phyloP scores from a whole-genome alignment of 1,284 basidiomycete species.

The Apiotrichum mycotoxinovorans region DNA sequence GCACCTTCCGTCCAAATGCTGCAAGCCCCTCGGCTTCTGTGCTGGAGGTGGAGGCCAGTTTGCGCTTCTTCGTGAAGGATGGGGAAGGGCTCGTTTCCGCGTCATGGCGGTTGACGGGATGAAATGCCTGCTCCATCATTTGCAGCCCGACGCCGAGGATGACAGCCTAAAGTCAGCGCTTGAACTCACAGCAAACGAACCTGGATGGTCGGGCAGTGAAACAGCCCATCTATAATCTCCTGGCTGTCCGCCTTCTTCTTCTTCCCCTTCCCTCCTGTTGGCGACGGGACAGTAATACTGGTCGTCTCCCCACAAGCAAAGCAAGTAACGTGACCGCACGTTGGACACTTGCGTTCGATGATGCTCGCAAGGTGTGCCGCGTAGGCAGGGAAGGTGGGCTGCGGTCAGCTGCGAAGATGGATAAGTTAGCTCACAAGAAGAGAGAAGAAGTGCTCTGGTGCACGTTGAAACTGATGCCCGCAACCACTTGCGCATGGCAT shows the following conservation, averaged over 20 bases:
- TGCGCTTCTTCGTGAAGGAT: slow-evolving; percentile 42
- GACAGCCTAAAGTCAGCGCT: slow-evolving; percentile 57
- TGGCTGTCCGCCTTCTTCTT: not conserved
- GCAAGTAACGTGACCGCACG: slow-evolving; percentile 67
- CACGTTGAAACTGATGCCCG: slow-evolving; percentile 58
- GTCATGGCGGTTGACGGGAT: slow-evolving; percentile 9
- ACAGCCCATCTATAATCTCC: slow-evolving; percentile 58
- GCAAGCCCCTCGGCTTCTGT: not conserved
- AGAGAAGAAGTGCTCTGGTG: slow-evolving; percentile 73
- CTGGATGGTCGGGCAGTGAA: slow-evolving; percentile 78
- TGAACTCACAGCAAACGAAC: slow-evolving; percentile 27
- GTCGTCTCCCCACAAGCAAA: slow-evolving; percentile 72
- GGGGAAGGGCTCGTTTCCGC: too few species aligned
- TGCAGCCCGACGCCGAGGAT: slow-evolving; percentile 78
- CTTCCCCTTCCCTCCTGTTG: slow-evolving; percentile 17
- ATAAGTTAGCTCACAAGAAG: slow-evolving; percentile 62
- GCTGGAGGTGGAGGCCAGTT: slow-evolving; percentile 26
- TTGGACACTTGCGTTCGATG: slow-evolving; percentile 61
- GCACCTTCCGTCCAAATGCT: slow-evolving; percentile 1
- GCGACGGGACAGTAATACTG: not conserved
- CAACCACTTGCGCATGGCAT: slow-evolving; percentile 71
- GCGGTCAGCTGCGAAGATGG: slow-evolving; percentile 1
- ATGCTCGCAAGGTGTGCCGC: slow-evolving; percentile 60
- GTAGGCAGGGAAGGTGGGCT: slow-evolving; percentile 71
- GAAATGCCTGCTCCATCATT: slow-evolving; percentile 37